phyloP scores from a whole-genome alignment of 352 stramenopile species.

The Phytophthora cryptogea region DNA sequence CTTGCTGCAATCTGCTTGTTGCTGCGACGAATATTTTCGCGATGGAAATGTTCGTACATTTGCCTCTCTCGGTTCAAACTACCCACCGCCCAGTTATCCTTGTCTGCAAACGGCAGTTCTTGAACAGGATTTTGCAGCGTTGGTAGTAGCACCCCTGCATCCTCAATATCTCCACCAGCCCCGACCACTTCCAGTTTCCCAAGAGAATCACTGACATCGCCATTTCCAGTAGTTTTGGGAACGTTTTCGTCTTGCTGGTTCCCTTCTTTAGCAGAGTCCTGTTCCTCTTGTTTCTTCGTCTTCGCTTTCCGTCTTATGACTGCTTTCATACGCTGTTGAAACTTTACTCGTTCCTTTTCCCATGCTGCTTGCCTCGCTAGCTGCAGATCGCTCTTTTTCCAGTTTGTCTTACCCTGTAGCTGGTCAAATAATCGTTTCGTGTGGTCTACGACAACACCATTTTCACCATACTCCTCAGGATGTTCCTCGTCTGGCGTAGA shows the following conservation, averaged over 20 bases:
- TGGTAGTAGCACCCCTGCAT: constrained; percentile 37
- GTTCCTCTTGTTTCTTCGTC: constrained; percentile 13
- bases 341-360: constrained; percentile 68
- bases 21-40: constrained; percentile 61
- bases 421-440: constrained; percentile 66
- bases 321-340: constrained; percentile 72
- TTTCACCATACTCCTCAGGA: constrained; percentile 18
- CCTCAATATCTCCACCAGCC: constrained; percentile 14
- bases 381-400: constrained; percentile 79
- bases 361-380: constrained; percentile 64
- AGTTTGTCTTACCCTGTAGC: constrained; percentile 65
- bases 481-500: constrained; percentile 9
- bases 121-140: constrained; percentile 46
- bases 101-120: constrained; percentile 67
- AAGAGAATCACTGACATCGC: constrained; percentile 31
- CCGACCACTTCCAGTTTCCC: constrained; percentile 25
- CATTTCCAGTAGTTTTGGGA: background rate
- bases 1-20: constrained; percentile 49
- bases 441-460: constrained; percentile 11
- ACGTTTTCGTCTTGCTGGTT: constrained; percentile 23
- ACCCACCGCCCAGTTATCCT: constrained; percentile 80
- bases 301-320: constrained; percentile 61
- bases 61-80: constrained; percentile 75
- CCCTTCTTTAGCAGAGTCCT: background rate
- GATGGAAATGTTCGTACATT: constrained; percentile 77